Evolutionary conservation across 2,329 filamentous ascomycete species (phyloP).

Genomic region (Claviceps sp.): DNA sequence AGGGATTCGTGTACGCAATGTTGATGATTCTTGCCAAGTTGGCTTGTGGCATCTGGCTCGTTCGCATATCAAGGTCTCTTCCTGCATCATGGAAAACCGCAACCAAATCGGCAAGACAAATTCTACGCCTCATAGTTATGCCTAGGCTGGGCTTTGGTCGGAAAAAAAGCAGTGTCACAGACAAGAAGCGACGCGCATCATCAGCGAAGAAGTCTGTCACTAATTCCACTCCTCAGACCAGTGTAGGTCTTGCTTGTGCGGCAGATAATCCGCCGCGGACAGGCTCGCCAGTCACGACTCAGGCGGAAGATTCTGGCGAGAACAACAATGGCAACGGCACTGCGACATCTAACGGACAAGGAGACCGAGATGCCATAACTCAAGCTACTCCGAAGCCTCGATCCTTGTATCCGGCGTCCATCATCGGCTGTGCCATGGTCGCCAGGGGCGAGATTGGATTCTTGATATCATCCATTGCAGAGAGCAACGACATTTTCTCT

Average conservation of each 20-base stretch:
- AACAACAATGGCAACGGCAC: background rate
- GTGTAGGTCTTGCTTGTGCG: background rate
- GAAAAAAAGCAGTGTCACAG: background rate
- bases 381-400: conserved; percentile 30
- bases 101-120: background rate
- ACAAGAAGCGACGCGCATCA: background rate
- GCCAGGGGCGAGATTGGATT: conserved; percentile 72
- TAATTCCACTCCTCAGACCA: background rate
- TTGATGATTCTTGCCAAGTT: conserved; percentile 56
- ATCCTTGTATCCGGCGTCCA: conserved; percentile 53
- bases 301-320: background rate
- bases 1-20: conserved; percentile 56
- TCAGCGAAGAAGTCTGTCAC: background rate
- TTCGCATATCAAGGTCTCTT: conserved; percentile 15
- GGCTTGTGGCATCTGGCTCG: conserved; percentile 45
- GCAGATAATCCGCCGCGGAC: background rate
- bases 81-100: background rate
- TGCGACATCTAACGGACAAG: background rate
- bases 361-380: background rate
- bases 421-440: conserved; percentile 57
- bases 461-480: conserved; percentile 56
- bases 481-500: conserved; percentile 34
- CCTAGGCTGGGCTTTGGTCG: background rate
- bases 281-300: background rate
- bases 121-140: background rate